These are phyloP conservation scores for Murraya koenigii DNA, from an alignment of 345 rosid genomes.

Conservation along the genomic window DNA sequence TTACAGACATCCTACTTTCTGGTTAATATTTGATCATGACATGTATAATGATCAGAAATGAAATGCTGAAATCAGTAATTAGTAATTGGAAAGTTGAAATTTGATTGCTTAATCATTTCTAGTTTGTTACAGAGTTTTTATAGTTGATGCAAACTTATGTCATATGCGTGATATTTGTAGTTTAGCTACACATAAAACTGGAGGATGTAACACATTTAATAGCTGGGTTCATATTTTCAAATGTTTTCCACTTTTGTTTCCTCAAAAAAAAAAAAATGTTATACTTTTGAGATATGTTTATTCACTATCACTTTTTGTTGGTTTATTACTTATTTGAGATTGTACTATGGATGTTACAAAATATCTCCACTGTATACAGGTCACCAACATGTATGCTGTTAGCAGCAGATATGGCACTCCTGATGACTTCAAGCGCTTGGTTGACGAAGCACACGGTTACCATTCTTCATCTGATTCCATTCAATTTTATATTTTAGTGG, in stretches of 20 bases:
- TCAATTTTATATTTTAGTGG: slow-evolving; percentile 3
- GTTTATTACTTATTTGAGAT: neutral
- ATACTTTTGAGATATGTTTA: neutral
- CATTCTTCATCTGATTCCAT: slow-evolving; percentile 16
- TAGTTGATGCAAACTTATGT: neutral
- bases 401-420: slow-evolving; percentile 97
- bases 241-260: neutral
- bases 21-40: neutral
- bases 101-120: neutral
- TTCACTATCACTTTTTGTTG: slow-evolving; percentile 3
- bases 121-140: neutral
- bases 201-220: neutral
- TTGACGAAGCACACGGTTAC: slow-evolving; percentile 95
- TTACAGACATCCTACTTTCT: neutral
- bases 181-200: neutral
- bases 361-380: slow-evolving; percentile 47
- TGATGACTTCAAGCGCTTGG: slow-evolving; percentile 88
- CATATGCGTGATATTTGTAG: neutral
- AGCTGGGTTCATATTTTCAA: neutral
- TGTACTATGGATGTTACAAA: slow-evolving; percentile 8
- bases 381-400: slow-evolving; percentile 83
- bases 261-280: neutral
- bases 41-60: neutral
- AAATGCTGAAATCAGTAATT: neutral
- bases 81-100: neutral